phyloP scores from a whole-genome alignment of 805 yeast genomes.

The Kuraishia cidri region DNA sequence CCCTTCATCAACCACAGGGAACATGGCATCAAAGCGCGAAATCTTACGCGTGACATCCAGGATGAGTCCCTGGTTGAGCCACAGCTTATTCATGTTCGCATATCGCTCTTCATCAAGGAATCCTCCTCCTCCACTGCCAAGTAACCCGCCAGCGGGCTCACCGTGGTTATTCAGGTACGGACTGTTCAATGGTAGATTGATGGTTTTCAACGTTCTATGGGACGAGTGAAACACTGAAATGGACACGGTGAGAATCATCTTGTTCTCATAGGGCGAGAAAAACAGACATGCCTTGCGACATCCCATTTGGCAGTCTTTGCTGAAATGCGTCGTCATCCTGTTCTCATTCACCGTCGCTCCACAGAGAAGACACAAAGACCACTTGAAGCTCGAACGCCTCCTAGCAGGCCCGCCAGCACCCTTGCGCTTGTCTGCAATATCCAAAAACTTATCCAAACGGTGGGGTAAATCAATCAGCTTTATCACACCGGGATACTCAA shows the following conservation, averaged over 20 bases:
- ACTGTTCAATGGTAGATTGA: conserved; percentile 34
- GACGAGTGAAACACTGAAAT: conserved; percentile 13
- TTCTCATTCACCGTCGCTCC: conserved; percentile 13
- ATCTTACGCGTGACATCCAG: too few species aligned
- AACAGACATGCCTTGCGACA: conserved; percentile 7
- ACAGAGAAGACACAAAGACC: too few species aligned
- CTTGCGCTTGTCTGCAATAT: too few species aligned
- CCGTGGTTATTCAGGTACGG: conserved; percentile 75
- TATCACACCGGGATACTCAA: conserved; percentile 49
- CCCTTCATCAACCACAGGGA: too few species aligned
- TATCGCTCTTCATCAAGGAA: conserved; percentile 44
- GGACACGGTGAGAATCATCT: conserved; percentile 15
- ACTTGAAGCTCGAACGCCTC: too few species aligned
- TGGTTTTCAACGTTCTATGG: conserved; percentile 16
- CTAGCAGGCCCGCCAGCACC: too few species aligned
- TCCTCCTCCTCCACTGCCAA: conserved; percentile 47
- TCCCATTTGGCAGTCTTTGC: conserved; percentile 20
- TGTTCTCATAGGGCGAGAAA: conserved; percentile 11
- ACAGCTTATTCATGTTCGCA: conserved; percentile 43
- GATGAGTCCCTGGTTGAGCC: conserved; percentile 49
- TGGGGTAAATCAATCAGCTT: conserved; percentile 44
- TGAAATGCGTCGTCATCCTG: conserved; percentile 13
- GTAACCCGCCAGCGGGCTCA: conserved; percentile 51
- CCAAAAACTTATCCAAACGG: conserved; percentile 25
- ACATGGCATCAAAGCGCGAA: too few species aligned